Base-by-base conservation (phyloP, 345 rosid species). In the Viola odorata region DNA sequence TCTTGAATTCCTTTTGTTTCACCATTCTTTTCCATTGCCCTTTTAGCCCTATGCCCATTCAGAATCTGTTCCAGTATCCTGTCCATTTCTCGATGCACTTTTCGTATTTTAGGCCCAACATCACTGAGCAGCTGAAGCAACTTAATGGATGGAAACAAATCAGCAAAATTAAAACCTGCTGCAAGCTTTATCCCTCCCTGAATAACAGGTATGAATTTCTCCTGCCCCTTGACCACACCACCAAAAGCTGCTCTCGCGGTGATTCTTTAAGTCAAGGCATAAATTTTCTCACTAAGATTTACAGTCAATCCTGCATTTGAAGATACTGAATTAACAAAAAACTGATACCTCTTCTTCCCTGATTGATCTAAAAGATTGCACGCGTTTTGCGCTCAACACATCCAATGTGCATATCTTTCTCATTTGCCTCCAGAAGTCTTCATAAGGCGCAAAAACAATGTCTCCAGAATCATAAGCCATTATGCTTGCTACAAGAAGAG, bases 101-200 rank as follows among this genome's bases (percentile, higher is more conserved):
- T 65, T 16, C 37, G 8, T 0, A 49, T 9, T 36, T 41, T 59
- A 0, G 8, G 39, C 45, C 17, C 55, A 36, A 51, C 6, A 12
- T 56, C 57, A 6, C 7, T 59, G 3, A 59, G 38, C 38, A 36
- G 1, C 6, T 48, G 5, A n/a, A 70, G 65, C 10, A 53, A 4
- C 12, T 53, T 54, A 1, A 59, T 5, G 7, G 69, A 71, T 8
- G 62, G 69, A 16, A 45, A 71, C 44, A 60, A 0, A 40, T 71
- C 69, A 3, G 17, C 45, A 8, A 50, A 3, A 4, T 32, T 3
- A 7, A 60, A 55, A 1, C 75, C 70, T 12, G 37, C 11, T 5
- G 7, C 4, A 12, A 41, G 0, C n/a, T n/a, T n/a, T n/a, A 23
- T 11, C 5, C 12, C 0, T 58, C 16, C 39, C 50, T 5, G 15